Evolutionary conservation across 164 flowering plant species (phyloP).

Genomic region (Aristolochia californica): DNA sequence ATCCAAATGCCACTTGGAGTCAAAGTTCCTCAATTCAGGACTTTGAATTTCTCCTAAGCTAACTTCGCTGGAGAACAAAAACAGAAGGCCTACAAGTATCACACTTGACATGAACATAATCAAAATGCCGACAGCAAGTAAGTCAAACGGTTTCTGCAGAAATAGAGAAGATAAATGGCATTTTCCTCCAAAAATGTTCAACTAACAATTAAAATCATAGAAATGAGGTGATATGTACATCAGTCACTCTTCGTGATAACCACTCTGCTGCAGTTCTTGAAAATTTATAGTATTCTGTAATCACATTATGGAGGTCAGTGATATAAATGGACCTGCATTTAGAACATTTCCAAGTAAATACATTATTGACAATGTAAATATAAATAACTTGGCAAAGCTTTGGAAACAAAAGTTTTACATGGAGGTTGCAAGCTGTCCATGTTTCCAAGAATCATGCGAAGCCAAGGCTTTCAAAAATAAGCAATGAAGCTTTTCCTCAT

Average conservation of each 20-base stretch:
- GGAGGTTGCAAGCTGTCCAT: conserved; percentile 14
- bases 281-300: conserved; percentile 53
- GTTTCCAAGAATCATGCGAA: conserved; percentile 56
- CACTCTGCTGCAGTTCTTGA: conserved; percentile 60
- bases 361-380: neutral
- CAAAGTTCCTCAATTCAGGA: conserved; percentile 2
- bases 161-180: neutral
- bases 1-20: conserved; percentile 36
- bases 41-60: conserved; percentile 11
- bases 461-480: conserved; percentile 39
- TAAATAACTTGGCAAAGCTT: neutral
- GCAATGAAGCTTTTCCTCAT: conserved; percentile 40
- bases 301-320: conserved; percentile 24
- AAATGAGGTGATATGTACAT: conserved; percentile 41
- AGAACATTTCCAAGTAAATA: neutral
- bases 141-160: conserved; percentile 66
- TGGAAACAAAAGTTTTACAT: conserved; percentile 14
- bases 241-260: conserved; percentile 75
- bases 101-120: conserved; percentile 56
- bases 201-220: neutral
- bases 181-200: too few species aligned
- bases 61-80: conserved; percentile 18
- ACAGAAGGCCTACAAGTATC: conserved; percentile 20
- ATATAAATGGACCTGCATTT: conserved; percentile 25
- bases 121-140: conserved; percentile 56